Base-by-base conservation (phyloP, 257 asterid genomes). In the Ilex aquifolium region DNA sequence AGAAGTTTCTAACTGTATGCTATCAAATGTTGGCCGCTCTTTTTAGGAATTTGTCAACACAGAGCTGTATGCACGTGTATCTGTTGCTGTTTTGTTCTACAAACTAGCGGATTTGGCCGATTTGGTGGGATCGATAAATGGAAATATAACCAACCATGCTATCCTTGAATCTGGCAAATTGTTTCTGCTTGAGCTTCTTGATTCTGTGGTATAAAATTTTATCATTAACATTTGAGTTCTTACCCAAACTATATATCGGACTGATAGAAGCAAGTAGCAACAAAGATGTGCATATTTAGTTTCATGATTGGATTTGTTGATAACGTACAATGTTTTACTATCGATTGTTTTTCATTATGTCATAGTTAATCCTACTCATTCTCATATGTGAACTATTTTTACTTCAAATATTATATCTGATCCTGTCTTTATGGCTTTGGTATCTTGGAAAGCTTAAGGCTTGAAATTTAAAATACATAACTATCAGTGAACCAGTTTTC, bases 31-130 rank as follows among this genome's bases (percentile, higher is more conserved):
- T 63, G 59, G 9, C 58, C 31, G 76, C 46, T 21, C 30, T 75
- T 72, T 69, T 77, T 87, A 88, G 93, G 97, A 72, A 72, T 92
- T 88, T 71, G 79, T 92, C 77, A 92, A 92, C 76, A 88, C 98
- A 48, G 98, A 92, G 74, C 79, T 92, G 67, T 92, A 85, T 85
- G 98, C 97, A 49, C 95, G 98, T 54, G 98, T 92, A 68, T 92
- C 97, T 59, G 91, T 92, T 68, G 94, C 98, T 17, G 97, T 84
- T 56, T 61, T 92, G 76, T 92, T 92, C 76, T 72, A 82, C 72
- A 78, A 80, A 72, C 88, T 92, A 42, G 93, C 93, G 16, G 93
- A 82, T 72, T 72, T 78, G 75, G 85, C 82, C 59, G 76, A 72
- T 72, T 49, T 32, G 63, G 75, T 65, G 57, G 75, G 79, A 44